Base-by-base conservation (phyloP, 148 eudicot species). In the Diospyros kaki region DNA sequence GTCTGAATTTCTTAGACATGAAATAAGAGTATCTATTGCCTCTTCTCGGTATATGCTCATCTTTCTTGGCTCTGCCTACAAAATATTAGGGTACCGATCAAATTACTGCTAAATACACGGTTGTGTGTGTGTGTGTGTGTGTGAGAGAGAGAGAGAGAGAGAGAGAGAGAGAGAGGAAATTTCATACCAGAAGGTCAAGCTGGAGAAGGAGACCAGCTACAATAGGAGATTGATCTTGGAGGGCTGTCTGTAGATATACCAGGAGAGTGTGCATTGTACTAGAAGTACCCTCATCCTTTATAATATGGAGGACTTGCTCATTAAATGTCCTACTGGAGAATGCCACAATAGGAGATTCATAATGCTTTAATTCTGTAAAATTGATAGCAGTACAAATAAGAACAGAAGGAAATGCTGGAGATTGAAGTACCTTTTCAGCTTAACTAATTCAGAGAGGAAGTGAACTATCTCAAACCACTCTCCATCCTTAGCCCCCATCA, bases 1-100 rank as follows among this genome's bases (percentile, higher is more conserved):
- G 11, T 83, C 86, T 15, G 86, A 60, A 68, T 83, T 83, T 54
- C 75, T 86, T 2, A 86, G 79, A 54, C 86, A 86, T 46, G 81
- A 74, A 58, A 86, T 81, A 39, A 86, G 84, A 28, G 67, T 58
- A 83, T 83, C 89, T 42, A 86, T 77, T 6, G 89, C 89, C 74
- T 86, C 89, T 81, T 86, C 89, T 64, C 89, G 55, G 56, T 83
- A 86, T 55, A 86, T 81, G 71, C 89, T 86, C 83, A 82, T 86
- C 66, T 86, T 86, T 76, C 89, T 83, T 45, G 89, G 89, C 54
- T 86, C 89, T 9, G 51, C 85, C 86, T 86, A 58, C 10, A 73
- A 62, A 41, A 58, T 43, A 12, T 50, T 6, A 70, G 54, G 72
- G 11, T n/a, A 42, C 8, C 9, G 62, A 15, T n/a, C 62, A 14